These are phyloP conservation scores for Colletotrichum sp. DNA, from an alignment of 2,329 filamentous ascomycete genomes.

Conservation along the genomic window DNA sequence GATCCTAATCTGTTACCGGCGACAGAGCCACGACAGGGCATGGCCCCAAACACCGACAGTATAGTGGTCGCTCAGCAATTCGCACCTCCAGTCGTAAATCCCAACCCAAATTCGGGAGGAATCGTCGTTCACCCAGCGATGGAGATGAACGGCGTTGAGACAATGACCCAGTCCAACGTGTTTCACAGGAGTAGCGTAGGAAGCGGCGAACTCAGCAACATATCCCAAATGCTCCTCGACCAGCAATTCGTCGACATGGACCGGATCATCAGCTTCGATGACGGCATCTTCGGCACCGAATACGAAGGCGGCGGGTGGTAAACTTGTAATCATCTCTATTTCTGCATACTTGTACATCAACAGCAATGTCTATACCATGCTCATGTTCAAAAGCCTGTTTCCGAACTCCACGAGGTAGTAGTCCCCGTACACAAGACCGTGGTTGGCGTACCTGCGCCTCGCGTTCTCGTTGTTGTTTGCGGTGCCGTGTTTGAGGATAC, in stretches of 20 bases:
- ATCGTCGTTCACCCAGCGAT: not conserved
- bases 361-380: conserved; percentile 11
- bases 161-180: not conserved
- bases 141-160: not conserved
- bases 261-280: conserved; percentile 26
- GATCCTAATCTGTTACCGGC: not conserved
- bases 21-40: not conserved
- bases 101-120: not conserved
- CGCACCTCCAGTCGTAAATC: fast-evolving
- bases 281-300: conserved; percentile 24
- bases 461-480: conserved; percentile 37
- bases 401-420: conserved; percentile 54
- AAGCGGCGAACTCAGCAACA: conserved; percentile 25
- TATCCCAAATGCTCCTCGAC: conserved; percentile 24
- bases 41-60: not conserved
- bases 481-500: conserved; percentile 35
- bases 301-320: conserved; percentile 18
- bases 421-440: conserved; percentile 53
- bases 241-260: conserved; percentile 25
- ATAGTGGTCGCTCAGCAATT: not conserved
- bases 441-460: conserved; percentile 33
- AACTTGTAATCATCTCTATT: not conserved
- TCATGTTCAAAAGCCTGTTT: conserved; percentile 48
- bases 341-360: not conserved
- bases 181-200: not conserved